phyloP scores from a whole-genome alignment of 129 eudicot species.

The Helianthus tuberosus region DNA sequence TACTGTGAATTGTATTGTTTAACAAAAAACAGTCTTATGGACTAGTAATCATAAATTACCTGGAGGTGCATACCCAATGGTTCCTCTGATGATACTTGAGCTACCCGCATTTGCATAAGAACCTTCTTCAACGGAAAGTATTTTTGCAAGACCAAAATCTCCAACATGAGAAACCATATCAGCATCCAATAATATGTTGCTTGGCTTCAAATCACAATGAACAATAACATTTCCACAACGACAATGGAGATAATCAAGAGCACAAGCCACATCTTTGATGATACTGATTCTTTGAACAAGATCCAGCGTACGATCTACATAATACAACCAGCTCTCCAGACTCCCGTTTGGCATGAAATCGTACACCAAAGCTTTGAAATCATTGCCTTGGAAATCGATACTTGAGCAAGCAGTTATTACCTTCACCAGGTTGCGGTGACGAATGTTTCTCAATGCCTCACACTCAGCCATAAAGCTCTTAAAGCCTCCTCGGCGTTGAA shows the following conservation, averaged over 20 bases:
- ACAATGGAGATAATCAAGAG: constrained; percentile 44
- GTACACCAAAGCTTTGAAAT: constrained; percentile 40
- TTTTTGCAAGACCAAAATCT: constrained; percentile 41
- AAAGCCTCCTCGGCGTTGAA: constrained; percentile 26
- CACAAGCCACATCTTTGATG: constrained; percentile 37
- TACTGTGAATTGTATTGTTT: neutral
- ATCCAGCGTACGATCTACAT: neutral
- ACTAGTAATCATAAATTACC: constrained; percentile 3
- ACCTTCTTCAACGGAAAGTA: constrained; percentile 18
- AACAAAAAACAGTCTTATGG: neutral
- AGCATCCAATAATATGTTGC: constrained; percentile 38
- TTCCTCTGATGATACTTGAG: constrained; percentile 24
- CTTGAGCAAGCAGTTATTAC: constrained; percentile 46
- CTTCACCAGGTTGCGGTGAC: constrained; percentile 42
- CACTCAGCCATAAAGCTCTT: constrained; percentile 44
- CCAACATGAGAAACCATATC: constrained; percentile 48
- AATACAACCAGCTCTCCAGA: constrained; percentile 38
- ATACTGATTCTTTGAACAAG: constrained; percentile 39
- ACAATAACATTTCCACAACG: constrained; percentile 25
- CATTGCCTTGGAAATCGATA: constrained; percentile 37
- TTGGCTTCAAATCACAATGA: constrained; percentile 43
- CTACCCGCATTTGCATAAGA: constrained; percentile 11
- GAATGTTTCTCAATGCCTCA: constrained; percentile 35
- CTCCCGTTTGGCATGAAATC: constrained; percentile 48
- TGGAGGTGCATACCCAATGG: constrained; percentile 33